These are phyloP conservation scores for Pleomassaria siparia DNA, from an alignment of 2,329 filamentous ascomycete species.

Conservation along the genomic window DNA sequence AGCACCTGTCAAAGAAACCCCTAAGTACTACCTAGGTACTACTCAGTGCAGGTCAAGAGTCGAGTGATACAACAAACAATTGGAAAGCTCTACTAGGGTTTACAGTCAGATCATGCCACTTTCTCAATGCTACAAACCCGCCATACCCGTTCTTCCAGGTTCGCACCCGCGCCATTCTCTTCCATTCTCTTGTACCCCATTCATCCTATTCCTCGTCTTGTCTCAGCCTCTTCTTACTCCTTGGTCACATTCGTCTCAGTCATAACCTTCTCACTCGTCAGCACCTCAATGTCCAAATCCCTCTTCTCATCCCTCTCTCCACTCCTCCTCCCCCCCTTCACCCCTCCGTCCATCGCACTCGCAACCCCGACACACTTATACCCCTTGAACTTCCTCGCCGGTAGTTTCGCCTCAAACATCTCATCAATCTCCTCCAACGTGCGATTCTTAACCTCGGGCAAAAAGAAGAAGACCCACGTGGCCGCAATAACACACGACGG, in stretches of 20 bases:
- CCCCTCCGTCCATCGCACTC: conserved; percentile 14
- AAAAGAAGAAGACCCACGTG: conserved; percentile 46
- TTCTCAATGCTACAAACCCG: too few species aligned
- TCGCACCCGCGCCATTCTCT: too few species aligned
- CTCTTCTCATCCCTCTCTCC: conserved; percentile 30
- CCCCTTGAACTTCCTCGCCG: conserved; percentile 47
- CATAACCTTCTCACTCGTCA: conserved; percentile 29
- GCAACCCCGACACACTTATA: conserved; percentile 38
- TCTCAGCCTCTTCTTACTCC: conserved; percentile 14
- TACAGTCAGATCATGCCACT: too few species aligned
- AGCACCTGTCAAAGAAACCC: too few species aligned
- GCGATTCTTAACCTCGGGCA: conserved; percentile 57
- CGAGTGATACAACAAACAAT: too few species aligned
- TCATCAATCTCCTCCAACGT: conserved; percentile 59
- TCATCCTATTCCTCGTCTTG: not conserved
- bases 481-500: conserved; percentile 35
- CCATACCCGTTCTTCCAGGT: too few species aligned
- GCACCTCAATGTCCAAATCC: conserved; percentile 23
- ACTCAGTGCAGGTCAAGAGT: too few species aligned
- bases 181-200: not conserved
- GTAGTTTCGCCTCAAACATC: conserved; percentile 50
- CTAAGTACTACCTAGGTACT: too few species aligned
- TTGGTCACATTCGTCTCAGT: conserved; percentile 25
- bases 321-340: conserved; percentile 21
- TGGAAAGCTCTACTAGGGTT: too few species aligned